Evolutionary conservation across 345 rosid genomes (phyloP), one percentile per base, ranked within the genome.

Genomic region (Eucalyptus pumila): DNA sequence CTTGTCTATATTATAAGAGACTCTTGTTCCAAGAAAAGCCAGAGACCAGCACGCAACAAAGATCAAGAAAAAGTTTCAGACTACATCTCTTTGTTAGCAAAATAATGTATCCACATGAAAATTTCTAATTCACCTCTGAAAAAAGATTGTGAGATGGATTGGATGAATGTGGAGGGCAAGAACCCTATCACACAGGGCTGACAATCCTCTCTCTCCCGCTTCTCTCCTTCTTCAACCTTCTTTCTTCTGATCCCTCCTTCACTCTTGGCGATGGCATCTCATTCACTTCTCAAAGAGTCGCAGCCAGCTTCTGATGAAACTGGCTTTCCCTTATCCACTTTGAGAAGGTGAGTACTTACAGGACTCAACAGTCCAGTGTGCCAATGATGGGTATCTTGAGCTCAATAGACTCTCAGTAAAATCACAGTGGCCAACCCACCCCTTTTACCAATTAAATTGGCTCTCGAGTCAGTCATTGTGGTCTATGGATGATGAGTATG

Each of bases 231-330:
- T 93, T 92, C 88, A 88, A 54, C 88, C 91, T 94, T 88, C 92
- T 93, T 90, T 94, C 96, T 40, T 89, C 92, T 5, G 58, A 90
- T 87, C 81, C 88, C 50, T 93, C 96, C 89, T 89, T 92, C 90
- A 90, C 89, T 80, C 93, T 92, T 11, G 96, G 95, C 12, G 96
- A 95, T 88, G 98, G 98, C 91, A 96, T 94, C 95, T 95, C 97
- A 87, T 98, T 98, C 98, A 98, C 94, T 93, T 97, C 99, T 97
- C 99, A 98, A 86, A 96, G 91, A 34, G 98, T 97, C 8, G 99
- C 99, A 30, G 99, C 99, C 88, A 97, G 93, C 91, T 95, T 97
- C 93, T 11, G 97, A 97, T 10, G 99, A 98, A 85, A 97, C 96
- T 30, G 97, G 98, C 89, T 91, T 95, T 92, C 80, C 83, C 91